Percentiles rank a stretch among this genome's conserved stretches.
These are phyloP conservation scores for Fonsecaea nubica DNA, from an alignment of 2,329 filamentous ascomycete genomes.

Conservation along the genomic window DNA sequence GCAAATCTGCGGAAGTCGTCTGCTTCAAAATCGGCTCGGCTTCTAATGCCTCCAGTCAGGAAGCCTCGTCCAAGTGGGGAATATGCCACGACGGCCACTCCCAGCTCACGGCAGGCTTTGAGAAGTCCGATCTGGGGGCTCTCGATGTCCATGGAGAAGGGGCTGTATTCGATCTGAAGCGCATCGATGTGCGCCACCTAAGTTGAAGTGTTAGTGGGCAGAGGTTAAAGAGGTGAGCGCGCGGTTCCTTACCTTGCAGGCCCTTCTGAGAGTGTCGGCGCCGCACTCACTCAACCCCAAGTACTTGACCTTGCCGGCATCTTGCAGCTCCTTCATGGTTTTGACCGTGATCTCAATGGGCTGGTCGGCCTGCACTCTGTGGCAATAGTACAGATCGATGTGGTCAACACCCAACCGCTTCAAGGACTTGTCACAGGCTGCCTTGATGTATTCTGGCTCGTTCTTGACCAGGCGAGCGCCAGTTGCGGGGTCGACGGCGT, in stretches of 20 bases:
- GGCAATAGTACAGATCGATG: constrained; percentile 56
- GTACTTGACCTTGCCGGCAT: constrained; percentile 59
- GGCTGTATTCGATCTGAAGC: constrained; percentile 60
- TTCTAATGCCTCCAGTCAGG: constrained; percentile 46
- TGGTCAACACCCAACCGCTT: constrained; percentile 44
- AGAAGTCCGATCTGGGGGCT: constrained; percentile 47
- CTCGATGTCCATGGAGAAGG: constrained; percentile 58
- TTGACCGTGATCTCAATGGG: constrained; percentile 48
- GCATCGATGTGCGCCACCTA: constrained; percentile 56
- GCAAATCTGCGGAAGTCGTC: constrained; percentile 57
- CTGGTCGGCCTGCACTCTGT: constrained; percentile 49
- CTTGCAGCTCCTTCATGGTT: constrained; percentile 52
- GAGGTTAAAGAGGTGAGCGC: background rate
- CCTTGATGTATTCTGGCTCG: constrained; percentile 44
- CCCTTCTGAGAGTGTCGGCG: constrained; percentile 56
- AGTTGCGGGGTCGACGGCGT: constrained; percentile 38
- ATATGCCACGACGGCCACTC: constrained; percentile 51
- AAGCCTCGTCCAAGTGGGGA: constrained; percentile 51
- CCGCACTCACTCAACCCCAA: constrained; percentile 58
- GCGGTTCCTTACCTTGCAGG: constrained; percentile 43
- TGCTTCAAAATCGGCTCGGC: constrained; percentile 47
- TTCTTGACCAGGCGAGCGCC: constrained; percentile 32
- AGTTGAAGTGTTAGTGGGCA: background rate
- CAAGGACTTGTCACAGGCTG: constrained; percentile 42
- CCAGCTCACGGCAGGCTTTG: constrained; percentile 56